Evolutionary conservation across 345 rosid genomes (phyloP).

Genomic region (Sapria himalayana): DNA sequence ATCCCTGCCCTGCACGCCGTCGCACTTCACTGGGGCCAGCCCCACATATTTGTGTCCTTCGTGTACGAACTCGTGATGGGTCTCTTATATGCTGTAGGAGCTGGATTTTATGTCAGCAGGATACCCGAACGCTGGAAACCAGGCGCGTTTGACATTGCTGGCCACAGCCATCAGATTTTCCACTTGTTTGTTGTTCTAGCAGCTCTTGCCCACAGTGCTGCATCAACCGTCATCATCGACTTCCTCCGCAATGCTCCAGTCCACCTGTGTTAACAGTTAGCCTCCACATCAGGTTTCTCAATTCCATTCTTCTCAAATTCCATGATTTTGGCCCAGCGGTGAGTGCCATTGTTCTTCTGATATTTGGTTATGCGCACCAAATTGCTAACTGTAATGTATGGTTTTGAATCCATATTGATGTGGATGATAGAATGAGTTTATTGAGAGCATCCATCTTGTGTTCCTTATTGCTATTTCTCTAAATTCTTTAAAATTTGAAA

Average conservation of each 20-base stretch:
- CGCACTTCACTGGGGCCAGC: constrained; percentile 44
- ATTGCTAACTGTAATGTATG: too few species aligned
- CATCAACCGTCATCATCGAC: constrained; percentile 55
- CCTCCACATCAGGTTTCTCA: too few species aligned
- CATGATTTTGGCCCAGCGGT: too few species aligned
- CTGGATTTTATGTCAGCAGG: constrained; percentile 39
- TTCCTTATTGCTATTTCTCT: too few species aligned
- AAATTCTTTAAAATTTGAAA: too few species aligned
- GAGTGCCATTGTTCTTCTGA: too few species aligned
- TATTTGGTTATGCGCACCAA: too few species aligned
- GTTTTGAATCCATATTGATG: too few species aligned
- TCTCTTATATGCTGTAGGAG: constrained; percentile 47
- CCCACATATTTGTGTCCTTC: constrained; percentile 31
- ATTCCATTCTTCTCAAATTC: too few species aligned
- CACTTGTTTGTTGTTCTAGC: constrained; percentile 78
- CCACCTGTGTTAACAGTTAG: constrained; percentile 16
- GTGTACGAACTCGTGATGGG: constrained; percentile 69
- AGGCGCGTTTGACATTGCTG: constrained; percentile 76
- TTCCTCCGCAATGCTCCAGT: constrained; percentile 45
- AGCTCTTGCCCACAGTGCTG: constrained; percentile 66
- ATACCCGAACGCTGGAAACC: constrained; percentile 90
- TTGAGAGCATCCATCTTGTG: too few species aligned
- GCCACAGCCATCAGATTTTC: constrained; percentile 94
- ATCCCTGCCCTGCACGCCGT: constrained; percentile 63
- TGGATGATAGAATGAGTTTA: too few species aligned